Conservation (phyloP, 768 basidiomycete genomes). For the Rhodotorula toruloides region DNA sequence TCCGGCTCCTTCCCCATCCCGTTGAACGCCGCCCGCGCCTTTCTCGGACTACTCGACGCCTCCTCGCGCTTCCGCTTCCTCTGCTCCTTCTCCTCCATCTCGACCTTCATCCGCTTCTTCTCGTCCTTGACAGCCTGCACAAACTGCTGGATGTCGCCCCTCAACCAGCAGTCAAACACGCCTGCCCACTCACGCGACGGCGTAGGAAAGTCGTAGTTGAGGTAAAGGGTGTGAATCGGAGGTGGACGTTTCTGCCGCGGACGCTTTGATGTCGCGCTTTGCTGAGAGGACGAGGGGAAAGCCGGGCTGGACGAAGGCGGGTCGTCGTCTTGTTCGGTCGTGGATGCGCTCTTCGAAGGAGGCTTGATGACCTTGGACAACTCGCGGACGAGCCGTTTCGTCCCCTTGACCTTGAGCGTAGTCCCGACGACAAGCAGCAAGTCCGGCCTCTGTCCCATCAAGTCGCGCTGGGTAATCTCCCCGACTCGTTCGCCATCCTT, state of each 20-base stretch:
- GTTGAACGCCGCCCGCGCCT: not conserved
- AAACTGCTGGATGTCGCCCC: slow-evolving; percentile 80
- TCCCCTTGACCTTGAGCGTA: slow-evolving; percentile 79
- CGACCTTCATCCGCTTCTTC: slow-evolving; percentile 51
- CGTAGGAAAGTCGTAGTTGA: slow-evolving; percentile 80
- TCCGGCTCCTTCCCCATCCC: not conserved
- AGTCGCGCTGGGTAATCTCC: slow-evolving; percentile 70
- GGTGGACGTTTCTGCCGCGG: not conserved
- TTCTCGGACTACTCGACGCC: too few relatives aligned
- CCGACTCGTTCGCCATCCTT: slow-evolving; percentile 82
- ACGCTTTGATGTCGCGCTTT: not conserved
- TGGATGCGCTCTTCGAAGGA: slow-evolving; percentile 54
- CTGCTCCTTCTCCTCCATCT: not conserved
- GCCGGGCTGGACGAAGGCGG: not conserved
- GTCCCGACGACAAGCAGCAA: slow-evolving; percentile 84
- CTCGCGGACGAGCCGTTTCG: slow-evolving; percentile 83
- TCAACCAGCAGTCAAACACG: slow-evolving; percentile 82
- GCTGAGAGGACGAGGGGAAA: not conserved
- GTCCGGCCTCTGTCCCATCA: slow-evolving; percentile 68
- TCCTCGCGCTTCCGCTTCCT: not conserved
- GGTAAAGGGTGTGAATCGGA: slow-evolving; percentile 64
- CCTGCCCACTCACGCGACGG: slow-evolving; percentile 82
- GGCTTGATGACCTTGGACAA: slow-evolving; percentile 53
- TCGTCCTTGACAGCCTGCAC: slow-evolving; percentile 59
- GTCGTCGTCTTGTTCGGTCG: not conserved